These are phyloP conservation scores for Paspalum vaginatum DNA, from an alignment of 176 grass and related monocot genomes.

Conservation along the genomic window DNA sequence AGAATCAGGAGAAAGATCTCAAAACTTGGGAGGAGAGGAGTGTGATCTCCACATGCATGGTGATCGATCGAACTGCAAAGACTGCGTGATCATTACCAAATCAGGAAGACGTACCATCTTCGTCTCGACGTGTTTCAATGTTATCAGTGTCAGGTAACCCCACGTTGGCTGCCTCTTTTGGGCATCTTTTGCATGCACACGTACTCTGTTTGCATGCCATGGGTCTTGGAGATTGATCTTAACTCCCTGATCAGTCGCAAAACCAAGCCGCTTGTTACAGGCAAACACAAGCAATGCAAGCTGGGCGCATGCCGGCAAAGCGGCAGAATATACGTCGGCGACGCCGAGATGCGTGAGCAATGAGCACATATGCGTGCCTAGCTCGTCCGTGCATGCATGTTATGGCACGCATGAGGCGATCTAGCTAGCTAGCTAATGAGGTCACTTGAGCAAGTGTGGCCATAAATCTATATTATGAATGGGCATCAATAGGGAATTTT, in stretches of 20 bases:
- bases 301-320: background rate
- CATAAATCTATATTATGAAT: slow-evolving; percentile 13
- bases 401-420: background rate
- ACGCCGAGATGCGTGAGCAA: slow-evolving; percentile 20
- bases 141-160: too few relatives aligned
- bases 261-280: background rate
- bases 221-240: background rate
- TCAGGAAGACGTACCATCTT: too few relatives aligned
- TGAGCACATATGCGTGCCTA: background rate
- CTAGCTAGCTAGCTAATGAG: background rate
- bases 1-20: too few relatives aligned
- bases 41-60: too few relatives aligned
- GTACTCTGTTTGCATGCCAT: background rate
- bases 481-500: slow-evolving; percentile 45
- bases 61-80: too few relatives aligned
- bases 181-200: too few relatives aligned
- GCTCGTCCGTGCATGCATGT: background rate
- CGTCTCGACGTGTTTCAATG: too few relatives aligned
- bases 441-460: slow-evolving; percentile 18
- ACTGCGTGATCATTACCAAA: too few relatives aligned
- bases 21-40: too few relatives aligned
- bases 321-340: slow-evolving; percentile 13
- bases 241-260: background rate
- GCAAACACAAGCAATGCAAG: slow-evolving; percentile 20
- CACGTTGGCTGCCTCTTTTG: too few relatives aligned